A percentile compares a stretch with the other conserved stretches of the same genome.
Conservation (phyloP, 805 yeast species). For the Saturnispora sanitii region DNA sequence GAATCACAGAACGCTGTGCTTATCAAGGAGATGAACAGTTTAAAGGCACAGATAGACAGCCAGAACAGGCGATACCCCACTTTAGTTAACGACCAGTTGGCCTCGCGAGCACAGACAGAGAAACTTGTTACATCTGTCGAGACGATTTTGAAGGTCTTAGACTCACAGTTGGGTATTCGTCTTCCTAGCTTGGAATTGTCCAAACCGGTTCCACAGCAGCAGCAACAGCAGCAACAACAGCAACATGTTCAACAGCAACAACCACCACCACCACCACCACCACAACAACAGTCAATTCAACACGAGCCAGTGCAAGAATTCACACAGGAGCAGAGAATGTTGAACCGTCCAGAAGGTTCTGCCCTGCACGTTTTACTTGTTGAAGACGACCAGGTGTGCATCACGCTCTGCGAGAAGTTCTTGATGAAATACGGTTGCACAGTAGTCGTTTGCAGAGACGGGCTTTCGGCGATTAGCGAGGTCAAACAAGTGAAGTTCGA, state of each 20-base stretch:
- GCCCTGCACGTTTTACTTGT: conserved; percentile 62
- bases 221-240: conserved; percentile 1
- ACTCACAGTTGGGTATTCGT: conserved; percentile 8
- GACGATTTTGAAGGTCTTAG: conserved; percentile 38
- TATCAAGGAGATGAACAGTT: conserved; percentile 24
- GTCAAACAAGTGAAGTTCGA: conserved; percentile 65
- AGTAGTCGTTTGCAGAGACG: conserved; percentile 89
- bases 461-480: conserved; percentile 74
- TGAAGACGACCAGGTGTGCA: conserved; percentile 76
- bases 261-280: conserved; percentile 1
- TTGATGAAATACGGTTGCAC: conserved; percentile 82
- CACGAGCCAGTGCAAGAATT: background rate
- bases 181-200: background rate
- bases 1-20: too few relatives aligned
- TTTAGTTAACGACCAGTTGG: conserved; percentile 49
- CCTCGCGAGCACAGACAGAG: conserved; percentile 48
- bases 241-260: conserved; percentile 5
- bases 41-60: conserved; percentile 28
- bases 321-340: conserved; percentile 12
- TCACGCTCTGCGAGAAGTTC: conserved; percentile 74
- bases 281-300: background rate
- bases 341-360: conserved; percentile 26
- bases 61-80: conserved; percentile 53
- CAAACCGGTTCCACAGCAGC: background rate
- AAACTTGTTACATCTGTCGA: conserved; percentile 44